Percentiles rank a stretch among this genome's conserved stretches.
These are phyloP conservation scores for Kurtzmaniella fragi DNA, from an alignment of 805 yeast species.

Conservation along the genomic window DNA sequence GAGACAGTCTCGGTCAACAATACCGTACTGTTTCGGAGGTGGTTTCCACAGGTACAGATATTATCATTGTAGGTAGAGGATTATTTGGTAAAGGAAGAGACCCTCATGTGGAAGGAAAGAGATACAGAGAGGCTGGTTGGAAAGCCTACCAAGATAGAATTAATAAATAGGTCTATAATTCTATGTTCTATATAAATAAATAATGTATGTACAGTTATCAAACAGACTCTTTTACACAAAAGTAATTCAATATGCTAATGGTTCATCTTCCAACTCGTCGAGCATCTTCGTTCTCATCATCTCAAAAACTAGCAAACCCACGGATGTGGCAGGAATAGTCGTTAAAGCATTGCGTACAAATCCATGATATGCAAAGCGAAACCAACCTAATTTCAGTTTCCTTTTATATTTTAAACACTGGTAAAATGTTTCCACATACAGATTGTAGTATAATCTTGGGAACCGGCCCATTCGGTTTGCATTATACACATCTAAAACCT, in stretches of 20 bases:
- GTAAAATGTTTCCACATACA: conserved; percentile 70
- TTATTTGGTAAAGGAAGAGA: conserved; percentile 92
- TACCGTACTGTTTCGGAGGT: conserved; percentile 90
- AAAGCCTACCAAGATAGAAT: conserved; percentile 61
- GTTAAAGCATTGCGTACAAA: conserved; percentile 66
- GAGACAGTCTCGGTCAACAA: conserved; percentile 94
- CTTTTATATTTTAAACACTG: conserved; percentile 52
- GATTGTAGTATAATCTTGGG: conserved; percentile 57
- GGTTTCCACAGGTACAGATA: conserved; percentile 79
- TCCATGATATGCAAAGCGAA: conserved; percentile 73
- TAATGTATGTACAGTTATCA: neutral
- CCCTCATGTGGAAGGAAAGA: conserved; percentile 77
- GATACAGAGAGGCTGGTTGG: conserved; percentile 96
- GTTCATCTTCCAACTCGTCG: conserved; percentile 23
- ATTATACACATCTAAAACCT: conserved; percentile 66
- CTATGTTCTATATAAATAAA: neutral
- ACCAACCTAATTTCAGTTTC: conserved; percentile 53
- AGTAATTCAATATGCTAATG: neutral
- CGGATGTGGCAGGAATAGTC: conserved; percentile 82
- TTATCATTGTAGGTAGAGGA: conserved; percentile 98
- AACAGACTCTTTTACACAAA: neutral
- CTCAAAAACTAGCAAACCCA: conserved; percentile 82
- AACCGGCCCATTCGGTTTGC: conserved; percentile 18
- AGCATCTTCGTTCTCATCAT: conserved; percentile 54
- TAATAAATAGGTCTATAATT: neutral